Evolutionary conservation across 2,329 filamentous ascomycete genomes (phyloP).

Genomic region (Trichophyton simii): DNA sequence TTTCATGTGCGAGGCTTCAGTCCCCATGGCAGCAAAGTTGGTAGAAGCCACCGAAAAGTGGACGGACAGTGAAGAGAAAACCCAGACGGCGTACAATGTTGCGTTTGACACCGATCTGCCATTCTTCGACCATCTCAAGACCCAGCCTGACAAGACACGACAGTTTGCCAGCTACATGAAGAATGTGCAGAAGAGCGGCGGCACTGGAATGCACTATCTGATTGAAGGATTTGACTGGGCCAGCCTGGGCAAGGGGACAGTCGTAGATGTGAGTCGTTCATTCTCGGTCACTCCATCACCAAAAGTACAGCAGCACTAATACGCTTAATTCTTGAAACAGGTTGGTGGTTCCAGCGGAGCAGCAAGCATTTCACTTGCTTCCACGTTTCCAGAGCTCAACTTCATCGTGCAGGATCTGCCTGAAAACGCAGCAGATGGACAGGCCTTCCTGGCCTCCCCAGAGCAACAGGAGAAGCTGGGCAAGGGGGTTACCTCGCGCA

Average conservation of each 20-base stretch:
- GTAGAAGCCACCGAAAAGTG: slow-evolving; percentile 19
- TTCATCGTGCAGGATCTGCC: slow-evolving; percentile 36
- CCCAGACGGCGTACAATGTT: slow-evolving; percentile 20
- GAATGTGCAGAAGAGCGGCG: slow-evolving; percentile 43
- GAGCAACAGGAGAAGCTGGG: slow-evolving; percentile 19
- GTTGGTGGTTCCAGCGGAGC: slow-evolving; percentile 35
- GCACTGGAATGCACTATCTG: slow-evolving; percentile 43
- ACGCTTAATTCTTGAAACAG: neutral
- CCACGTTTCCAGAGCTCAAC: slow-evolving; percentile 30
- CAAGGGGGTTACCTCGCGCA: slow-evolving; percentile 19
- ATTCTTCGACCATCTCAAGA: slow-evolving; percentile 25
- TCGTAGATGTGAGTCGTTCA: neutral
- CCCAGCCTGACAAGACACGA: slow-evolving; percentile 27
- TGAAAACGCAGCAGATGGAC: neutral
- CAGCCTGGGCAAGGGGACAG: slow-evolving; percentile 21
- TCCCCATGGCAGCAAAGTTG: slow-evolving; percentile 14
- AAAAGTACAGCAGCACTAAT: neutral
- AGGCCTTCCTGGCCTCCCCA: neutral
- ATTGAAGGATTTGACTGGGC: slow-evolving; percentile 44
- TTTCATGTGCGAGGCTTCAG: slow-evolving; percentile 31
- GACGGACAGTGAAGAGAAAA: slow-evolving; percentile 13
- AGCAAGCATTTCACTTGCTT: slow-evolving; percentile 31
- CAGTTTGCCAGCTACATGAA: slow-evolving; percentile 46
- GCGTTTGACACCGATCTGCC: slow-evolving; percentile 19
- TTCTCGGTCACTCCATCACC: neutral